phyloP scores from a whole-genome alignment of 768 basidiomycete genomes.

The Epithele typhae region DNA sequence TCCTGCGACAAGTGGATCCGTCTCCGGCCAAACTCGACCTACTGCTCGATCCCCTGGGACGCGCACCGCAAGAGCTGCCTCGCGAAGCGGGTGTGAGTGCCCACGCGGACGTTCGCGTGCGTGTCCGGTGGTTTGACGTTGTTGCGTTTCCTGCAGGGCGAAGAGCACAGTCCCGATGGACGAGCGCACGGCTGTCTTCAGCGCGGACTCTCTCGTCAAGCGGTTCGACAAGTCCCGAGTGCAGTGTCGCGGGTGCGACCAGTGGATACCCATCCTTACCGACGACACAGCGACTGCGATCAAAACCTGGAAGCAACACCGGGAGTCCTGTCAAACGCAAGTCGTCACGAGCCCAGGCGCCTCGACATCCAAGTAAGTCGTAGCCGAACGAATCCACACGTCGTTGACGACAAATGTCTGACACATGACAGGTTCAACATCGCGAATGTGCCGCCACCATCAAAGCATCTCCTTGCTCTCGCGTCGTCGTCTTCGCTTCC shows the following conservation, averaged over 20 bases:
- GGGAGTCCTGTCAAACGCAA: constrained; percentile 48
- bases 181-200: constrained; percentile 52
- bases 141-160: constrained; percentile 9
- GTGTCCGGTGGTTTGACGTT: too few species aligned
- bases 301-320: constrained; percentile 63
- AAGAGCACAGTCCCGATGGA: constrained; percentile 45
- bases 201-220: constrained; percentile 65
- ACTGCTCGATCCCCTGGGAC: constrained; percentile 87
- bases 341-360: constrained; percentile 10
- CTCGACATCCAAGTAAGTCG: constrained; percentile 12
- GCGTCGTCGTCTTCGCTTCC: constrained; percentile 27
- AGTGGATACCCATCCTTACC: constrained; percentile 57
- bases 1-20: constrained; percentile 85
- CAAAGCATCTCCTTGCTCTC: constrained; percentile 30
- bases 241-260: constrained; percentile 63
- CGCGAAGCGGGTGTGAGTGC: constrained; percentile 67
- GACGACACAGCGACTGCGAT: constrained; percentile 60
- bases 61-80: constrained; percentile 81
- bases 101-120: constrained; percentile 1
- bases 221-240: constrained; percentile 73
- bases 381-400: too few species aligned
- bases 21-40: constrained; percentile 80
- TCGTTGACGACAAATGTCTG: background rate
- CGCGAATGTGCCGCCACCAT: constrained; percentile 28
- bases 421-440: constrained; percentile 15